A percentile compares a stretch with the other conserved stretches of the same genome.
Evolutionary conservation across 441 rosid genomes (phyloP).

Genomic region (Gossypium davidsonii): DNA sequence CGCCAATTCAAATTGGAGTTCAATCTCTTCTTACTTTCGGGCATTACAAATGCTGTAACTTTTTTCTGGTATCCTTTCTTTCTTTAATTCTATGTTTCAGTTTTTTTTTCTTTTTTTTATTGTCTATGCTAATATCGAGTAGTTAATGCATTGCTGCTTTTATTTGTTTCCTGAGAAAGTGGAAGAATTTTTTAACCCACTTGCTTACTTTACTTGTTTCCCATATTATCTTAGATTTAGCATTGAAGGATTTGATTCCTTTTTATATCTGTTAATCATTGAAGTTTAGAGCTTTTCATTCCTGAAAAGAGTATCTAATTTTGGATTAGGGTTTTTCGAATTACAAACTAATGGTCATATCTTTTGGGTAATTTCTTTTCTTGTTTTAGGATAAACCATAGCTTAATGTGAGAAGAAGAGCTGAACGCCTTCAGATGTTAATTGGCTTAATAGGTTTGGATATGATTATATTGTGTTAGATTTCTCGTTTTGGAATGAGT

Average conservation of each 20-base stretch:
- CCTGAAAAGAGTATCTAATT: not conserved
- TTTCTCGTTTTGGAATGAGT: slow-evolving; percentile 40
- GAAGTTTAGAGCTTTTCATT: not conserved
- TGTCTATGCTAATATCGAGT: not conserved
- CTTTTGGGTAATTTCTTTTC: not conserved
- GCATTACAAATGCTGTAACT: not conserved
- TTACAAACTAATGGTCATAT: not conserved
- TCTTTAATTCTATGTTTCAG: not conserved
- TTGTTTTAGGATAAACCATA: slow-evolving; percentile 17
- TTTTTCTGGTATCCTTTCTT: not conserved
- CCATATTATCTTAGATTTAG: not conserved
- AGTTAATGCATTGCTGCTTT: not conserved
- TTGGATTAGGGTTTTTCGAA: not conserved
- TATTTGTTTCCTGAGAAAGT: slow-evolving; percentile 4
- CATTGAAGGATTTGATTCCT: not conserved
- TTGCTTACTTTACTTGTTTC: not conserved
- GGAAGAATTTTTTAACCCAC: not conserved
- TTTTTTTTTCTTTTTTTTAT: not conserved
- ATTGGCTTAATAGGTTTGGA: slow-evolving; percentile 6
- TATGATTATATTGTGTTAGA: slow-evolving; percentile 1
- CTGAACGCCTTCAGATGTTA: not conserved
- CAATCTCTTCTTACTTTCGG: not conserved
- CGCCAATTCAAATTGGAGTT: not conserved
- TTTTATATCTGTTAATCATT: not conserved
- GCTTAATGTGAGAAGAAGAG: slow-evolving; percentile 6